These are phyloP conservation scores for Trichophyton simii DNA, from an alignment of 2,329 filamentous ascomycete genomes.

Conservation along the genomic window DNA sequence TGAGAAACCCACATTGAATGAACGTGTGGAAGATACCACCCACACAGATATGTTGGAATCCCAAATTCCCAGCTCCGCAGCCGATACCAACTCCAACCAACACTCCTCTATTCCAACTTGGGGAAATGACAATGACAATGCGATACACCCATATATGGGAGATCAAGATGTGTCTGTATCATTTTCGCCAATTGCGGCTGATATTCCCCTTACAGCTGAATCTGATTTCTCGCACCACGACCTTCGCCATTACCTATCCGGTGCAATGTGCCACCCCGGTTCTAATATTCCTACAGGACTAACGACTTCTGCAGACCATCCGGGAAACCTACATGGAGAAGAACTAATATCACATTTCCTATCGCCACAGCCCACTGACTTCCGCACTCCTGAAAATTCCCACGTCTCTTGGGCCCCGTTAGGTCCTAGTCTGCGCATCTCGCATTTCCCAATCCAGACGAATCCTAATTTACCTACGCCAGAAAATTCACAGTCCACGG, in stretches of 20 bases:
- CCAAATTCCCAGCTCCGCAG: background rate
- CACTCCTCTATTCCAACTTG: background rate
- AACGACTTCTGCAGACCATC: background rate
- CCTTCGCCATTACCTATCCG: background rate
- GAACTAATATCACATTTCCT: background rate
- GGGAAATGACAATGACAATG: background rate
- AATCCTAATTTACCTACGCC: conserved; percentile 5
- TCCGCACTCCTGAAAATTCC: conserved; percentile 6
- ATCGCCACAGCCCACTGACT: background rate
- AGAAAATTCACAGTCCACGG: background rate
- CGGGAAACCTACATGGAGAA: background rate
- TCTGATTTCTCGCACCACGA: background rate
- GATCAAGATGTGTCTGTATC: background rate
- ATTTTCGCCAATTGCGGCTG: background rate
- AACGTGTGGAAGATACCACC: background rate
- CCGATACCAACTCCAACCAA: background rate
- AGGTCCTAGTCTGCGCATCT: background rate
- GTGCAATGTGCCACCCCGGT: background rate
- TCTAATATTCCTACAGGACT: background rate
- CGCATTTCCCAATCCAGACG: background rate
- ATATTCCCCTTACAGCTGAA: background rate
- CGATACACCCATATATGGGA: background rate
- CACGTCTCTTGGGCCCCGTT: conserved; percentile 1
- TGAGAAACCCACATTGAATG: background rate
- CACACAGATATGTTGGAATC: background rate